Evolutionary conservation across 306 rosid genomes (phyloP).

Genomic region (Sicyos edulis): DNA sequence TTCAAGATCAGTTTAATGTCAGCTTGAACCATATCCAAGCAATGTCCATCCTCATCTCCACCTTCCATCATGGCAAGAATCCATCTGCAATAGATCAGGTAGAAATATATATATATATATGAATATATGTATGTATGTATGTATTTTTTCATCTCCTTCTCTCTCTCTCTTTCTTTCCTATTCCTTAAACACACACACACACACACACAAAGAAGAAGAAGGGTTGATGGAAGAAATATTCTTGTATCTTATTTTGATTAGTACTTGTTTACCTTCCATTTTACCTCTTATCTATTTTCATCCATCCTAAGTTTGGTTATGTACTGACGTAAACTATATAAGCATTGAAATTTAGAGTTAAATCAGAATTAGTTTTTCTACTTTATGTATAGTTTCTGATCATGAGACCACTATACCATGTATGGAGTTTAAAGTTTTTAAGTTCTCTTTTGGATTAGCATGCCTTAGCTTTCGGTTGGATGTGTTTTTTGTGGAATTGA

Average conservation of each 20-base stretch:
- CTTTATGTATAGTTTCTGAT: not conserved
- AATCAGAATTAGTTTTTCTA: not conserved
- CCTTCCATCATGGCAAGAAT: slow-evolving; percentile 76
- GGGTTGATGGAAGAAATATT: not conserved
- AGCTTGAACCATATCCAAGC: slow-evolving; percentile 97
- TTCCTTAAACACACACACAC: not conserved
- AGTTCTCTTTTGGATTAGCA: too few relatives aligned
- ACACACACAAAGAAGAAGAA: too few relatives aligned
- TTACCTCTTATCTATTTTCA: not conserved
- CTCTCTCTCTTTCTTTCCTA: not conserved
- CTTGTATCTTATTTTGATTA: not conserved
- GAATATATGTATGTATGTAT: not conserved
- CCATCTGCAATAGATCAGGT: slow-evolving; percentile 96
- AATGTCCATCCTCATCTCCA: slow-evolving; percentile 87
- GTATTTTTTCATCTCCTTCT: slow-evolving; percentile 19
- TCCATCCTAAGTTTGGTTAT: slow-evolving; percentile 12
- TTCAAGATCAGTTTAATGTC: slow-evolving; percentile 95
- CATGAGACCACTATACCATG: not conserved
- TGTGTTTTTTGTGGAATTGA: slow-evolving; percentile 4
- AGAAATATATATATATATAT: not conserved
- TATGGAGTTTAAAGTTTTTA: not conserved
- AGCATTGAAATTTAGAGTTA: slow-evolving; percentile 10
- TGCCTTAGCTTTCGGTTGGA: not conserved
- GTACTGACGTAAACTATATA: not conserved
- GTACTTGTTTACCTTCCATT: not conserved